These are phyloP conservation scores for Entonaema liquescens DNA, from an alignment of 495 filamentous ascomycete species.

Conservation along the genomic window DNA sequence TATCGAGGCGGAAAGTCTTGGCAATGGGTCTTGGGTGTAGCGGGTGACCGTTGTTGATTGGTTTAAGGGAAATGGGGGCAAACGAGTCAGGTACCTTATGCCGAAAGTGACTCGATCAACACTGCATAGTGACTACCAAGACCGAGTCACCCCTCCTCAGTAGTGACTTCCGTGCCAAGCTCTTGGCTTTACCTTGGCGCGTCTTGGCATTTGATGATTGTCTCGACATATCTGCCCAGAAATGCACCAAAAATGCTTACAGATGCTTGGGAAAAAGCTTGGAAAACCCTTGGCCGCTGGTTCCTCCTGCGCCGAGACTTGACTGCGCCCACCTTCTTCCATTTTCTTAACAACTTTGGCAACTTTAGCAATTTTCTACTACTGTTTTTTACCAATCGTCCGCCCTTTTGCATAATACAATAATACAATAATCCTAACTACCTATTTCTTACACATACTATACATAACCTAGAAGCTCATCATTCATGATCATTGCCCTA, in stretches of 20 bases:
- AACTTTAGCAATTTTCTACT: not conserved
- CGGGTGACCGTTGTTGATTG: slow-evolving; percentile 36
- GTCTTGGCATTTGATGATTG: slow-evolving; percentile 55
- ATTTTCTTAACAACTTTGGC: not conserved
- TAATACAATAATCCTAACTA: not conserved
- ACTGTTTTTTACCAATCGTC: not conserved
- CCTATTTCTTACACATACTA: not conserved
- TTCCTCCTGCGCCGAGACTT: slow-evolving; percentile 47
- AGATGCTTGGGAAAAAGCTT: slow-evolving; percentile 30
- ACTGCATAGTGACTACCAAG: slow-evolving; percentile 13
- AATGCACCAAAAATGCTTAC: slow-evolving; percentile 38
- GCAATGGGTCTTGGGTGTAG: slow-evolving; percentile 47
- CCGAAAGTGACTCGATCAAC: slow-evolving; percentile 31
- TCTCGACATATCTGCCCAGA: slow-evolving; percentile 43
- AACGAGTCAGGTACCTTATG: slow-evolving; percentile 36
- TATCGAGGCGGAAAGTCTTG: slow-evolving; percentile 59
- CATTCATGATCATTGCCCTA: slow-evolving; percentile 31
- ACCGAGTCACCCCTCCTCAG: slow-evolving; percentile 41
- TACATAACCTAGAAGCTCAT: not conserved
- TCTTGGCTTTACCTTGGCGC: too few species aligned
- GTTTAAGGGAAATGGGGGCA: slow-evolving; percentile 32
- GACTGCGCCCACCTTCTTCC: slow-evolving; percentile 45
- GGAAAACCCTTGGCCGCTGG: slow-evolving; percentile 38
- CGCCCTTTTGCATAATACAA: not conserved
- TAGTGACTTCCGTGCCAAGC: slow-evolving; percentile 45